Conservation (phyloP, 2,329 filamentous ascomycete genomes). For the Byssothecium circinans region DNA sequence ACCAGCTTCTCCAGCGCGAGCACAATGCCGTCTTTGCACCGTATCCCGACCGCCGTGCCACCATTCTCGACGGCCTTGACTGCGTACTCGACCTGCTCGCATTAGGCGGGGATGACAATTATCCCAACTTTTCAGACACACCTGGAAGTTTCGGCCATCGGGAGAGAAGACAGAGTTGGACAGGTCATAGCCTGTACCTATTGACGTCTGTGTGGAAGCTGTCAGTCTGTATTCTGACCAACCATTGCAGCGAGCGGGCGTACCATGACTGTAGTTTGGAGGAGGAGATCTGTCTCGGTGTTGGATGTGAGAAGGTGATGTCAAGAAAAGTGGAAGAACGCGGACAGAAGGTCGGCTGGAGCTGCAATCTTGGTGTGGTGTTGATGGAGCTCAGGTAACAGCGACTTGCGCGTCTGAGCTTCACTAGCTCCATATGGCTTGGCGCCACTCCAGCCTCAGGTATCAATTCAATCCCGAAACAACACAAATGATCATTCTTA, state of each 20-base stretch:
- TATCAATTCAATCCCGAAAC: not conserved
- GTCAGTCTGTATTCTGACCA: conserved; percentile 18
- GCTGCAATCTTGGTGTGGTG: conserved; percentile 24
- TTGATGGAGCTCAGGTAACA: conserved; percentile 32
- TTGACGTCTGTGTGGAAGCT: conserved; percentile 75
- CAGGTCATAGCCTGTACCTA: conserved; percentile 99
- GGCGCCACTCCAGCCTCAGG: conserved; percentile 3
- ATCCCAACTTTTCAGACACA: conserved; percentile 40
- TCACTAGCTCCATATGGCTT: conserved; percentile 16
- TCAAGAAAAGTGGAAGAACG: not conserved
- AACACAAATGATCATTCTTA: no score
- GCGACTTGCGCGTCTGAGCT: conserved; percentile 35
- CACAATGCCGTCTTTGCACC: conserved; percentile 95
- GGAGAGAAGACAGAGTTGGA: conserved; percentile 99
- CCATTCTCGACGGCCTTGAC: conserved; percentile 98
- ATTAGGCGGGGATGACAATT: conserved; percentile 13
- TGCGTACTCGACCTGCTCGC: conserved; percentile 77
- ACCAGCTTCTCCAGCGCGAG: conserved; percentile 96
- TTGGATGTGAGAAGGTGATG: conserved; percentile 11
- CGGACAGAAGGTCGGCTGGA: conserved; percentile 3
- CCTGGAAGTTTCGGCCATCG: conserved; percentile 98
- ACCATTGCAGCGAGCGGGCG: conserved; percentile 16
- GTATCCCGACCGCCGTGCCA: conserved; percentile 92
- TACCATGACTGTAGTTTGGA: conserved; percentile 30
- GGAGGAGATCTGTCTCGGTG: not conserved